Evolutionary conservation across 345 rosid genomes (phyloP).

Genomic region (Lepidium africanum): DNA sequence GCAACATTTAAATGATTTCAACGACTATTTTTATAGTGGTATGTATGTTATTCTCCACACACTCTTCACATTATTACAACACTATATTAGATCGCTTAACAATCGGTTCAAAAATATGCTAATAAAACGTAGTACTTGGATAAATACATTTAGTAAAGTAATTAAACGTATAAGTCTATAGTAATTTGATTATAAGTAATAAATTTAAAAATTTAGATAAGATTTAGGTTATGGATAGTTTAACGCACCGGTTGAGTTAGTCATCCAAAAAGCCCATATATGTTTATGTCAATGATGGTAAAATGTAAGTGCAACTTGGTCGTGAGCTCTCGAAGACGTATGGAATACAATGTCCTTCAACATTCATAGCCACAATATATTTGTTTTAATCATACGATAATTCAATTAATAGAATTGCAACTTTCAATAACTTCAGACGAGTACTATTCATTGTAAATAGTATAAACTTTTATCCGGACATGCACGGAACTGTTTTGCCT

Average conservation of each 20-base stretch:
- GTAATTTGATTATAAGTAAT: too few relatives aligned
- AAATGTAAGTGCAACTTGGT: not conserved
- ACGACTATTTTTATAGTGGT: too few relatives aligned
- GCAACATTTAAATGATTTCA: too few relatives aligned
- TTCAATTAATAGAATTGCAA: not conserved
- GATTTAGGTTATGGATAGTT: too few relatives aligned
- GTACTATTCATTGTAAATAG: conserved; percentile 10
- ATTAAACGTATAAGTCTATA: too few relatives aligned
- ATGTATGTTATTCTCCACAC: too few relatives aligned
- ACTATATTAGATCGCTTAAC: too few relatives aligned
- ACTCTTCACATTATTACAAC: too few relatives aligned
- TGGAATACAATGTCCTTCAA: not conserved
- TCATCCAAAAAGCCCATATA: not conserved
- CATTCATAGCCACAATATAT: not conserved
- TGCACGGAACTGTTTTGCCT: conserved; percentile 24
- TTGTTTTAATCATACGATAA: not conserved
- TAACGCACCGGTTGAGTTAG: not conserved
- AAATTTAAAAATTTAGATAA: too few relatives aligned
- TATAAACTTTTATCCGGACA: conserved; percentile 23
- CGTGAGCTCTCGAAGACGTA: not conserved
- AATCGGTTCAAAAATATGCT: too few relatives aligned
- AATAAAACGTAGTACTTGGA: too few relatives aligned
- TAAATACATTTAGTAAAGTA: too few relatives aligned
- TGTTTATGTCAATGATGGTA: not conserved
- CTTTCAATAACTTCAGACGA: not conserved